A percentile compares a stretch with the other conserved stretches of the same genome.
phyloP scores from a whole-genome alignment of 345 rosid genomes.

The Citrus inodora region DNA sequence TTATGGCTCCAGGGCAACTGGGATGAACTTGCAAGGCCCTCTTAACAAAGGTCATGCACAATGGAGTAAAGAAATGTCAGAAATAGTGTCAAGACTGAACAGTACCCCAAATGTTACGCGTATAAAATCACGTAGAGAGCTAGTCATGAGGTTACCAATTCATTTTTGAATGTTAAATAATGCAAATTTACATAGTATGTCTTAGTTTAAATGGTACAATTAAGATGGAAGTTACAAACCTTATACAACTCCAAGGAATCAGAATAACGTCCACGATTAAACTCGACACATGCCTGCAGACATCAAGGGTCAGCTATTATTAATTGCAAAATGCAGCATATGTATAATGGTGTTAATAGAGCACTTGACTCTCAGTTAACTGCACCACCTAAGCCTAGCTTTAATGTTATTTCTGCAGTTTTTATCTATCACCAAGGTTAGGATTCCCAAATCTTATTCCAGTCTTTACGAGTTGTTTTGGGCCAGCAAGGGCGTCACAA shows the following conservation, averaged over 20 bases:
- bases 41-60: constrained; percentile 34
- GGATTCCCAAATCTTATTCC: background rate
- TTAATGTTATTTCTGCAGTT: background rate
- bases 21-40: constrained; percentile 91
- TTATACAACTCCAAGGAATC: constrained; percentile 85
- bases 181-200: background rate
- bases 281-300: constrained; percentile 92
- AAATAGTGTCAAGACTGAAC: background rate
- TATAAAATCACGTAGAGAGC: background rate
- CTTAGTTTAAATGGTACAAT: background rate
- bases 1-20: constrained; percentile 85
- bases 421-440: background rate
- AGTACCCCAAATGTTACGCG: background rate
- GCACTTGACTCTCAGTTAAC: background rate
- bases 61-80: background rate
- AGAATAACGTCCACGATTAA: constrained; percentile 65
- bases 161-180: background rate
- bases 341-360: background rate
- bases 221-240: constrained; percentile 48
- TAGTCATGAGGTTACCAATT: background rate
- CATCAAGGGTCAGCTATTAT: constrained; percentile 10
- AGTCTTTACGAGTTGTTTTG: background rate
- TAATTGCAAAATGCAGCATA: background rate
- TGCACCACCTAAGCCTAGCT: background rate
- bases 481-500: background rate